Evolutionary conservation across 192 early-diverging fungal genomes (phyloP), one percentile per base, ranked within the genome.

Genomic region (Rhizophagus sp.): DNA sequence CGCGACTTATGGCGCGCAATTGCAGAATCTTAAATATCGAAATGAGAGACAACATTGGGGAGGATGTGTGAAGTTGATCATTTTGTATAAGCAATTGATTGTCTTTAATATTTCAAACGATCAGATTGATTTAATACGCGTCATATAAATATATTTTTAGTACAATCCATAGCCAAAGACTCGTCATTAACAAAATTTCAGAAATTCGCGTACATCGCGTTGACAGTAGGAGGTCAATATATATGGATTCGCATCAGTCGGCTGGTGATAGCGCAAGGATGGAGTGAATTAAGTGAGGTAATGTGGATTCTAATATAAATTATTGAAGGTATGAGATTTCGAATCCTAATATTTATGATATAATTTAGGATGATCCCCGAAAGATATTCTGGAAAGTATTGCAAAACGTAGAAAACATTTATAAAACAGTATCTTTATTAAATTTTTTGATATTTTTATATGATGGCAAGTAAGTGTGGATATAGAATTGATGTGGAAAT

Each of bases 371-470:
- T 44, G 83, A 89, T 68, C 82, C 82, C 41, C 87, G 86, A n/a
- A 83, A 87, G 22, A 84, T 84, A 63, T 41, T 87, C 27, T 94
- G 91, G 88, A 85, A 86, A 70, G 30, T 88, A 30, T 65, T 90
- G 17, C 89, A 93, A 78, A 85, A 85, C 27, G 76, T 88, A n/a
- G 94, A 96, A 83, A 88, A 88, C 10, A 66, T 88, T 19, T 90
- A 87, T 80, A 82, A 89, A 64, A 83, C 89, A 30, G 83, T 91
- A 10, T 88, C 92, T 22, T 78, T 97, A 71, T 52, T 92, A 13
- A 98, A 98, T 81, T 95, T 98, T 81, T 82, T 96, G 33, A 88
- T 90, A 10, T 98, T 97, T 81, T 83, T 98, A 36, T 92, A 90
- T 61, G 89, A 92, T 17, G 96, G 96, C 76, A 93, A 91, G 92